These are phyloP conservation scores for Neoboletus subvelutipes DNA, from an alignment of 768 basidiomycete species.

Conservation along the genomic window DNA sequence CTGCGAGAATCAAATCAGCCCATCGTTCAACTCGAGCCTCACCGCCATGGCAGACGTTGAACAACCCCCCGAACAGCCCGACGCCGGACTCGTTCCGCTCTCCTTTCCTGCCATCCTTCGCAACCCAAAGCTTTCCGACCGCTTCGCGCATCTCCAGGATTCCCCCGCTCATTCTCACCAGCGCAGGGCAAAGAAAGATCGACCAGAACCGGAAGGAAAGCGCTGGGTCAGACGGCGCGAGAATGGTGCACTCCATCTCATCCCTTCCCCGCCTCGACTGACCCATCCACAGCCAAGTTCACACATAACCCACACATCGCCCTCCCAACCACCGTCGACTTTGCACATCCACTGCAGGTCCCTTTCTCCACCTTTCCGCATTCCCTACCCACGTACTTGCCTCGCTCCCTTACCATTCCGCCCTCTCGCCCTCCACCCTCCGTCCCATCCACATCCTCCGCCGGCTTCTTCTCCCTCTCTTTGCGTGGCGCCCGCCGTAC, in stretches of 20 bases:
- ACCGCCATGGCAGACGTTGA: constrained; percentile 11
- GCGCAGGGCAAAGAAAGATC: constrained; percentile 40
- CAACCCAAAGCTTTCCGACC: constrained; percentile 50
- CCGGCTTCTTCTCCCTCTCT: constrained; percentile 75
- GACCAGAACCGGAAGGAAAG: constrained; percentile 72
- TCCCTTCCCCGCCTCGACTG: neutral
- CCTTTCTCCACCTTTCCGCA: constrained; percentile 66
- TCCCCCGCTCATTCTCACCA: neutral
- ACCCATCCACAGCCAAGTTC: constrained; percentile 55
- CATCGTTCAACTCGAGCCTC: neutral
- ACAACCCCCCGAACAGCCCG: neutral
- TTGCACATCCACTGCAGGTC: constrained; percentile 42
- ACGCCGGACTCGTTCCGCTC: constrained; percentile 44
- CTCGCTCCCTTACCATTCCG: constrained; percentile 57
- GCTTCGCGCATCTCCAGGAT: constrained; percentile 52
- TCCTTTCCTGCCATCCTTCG: constrained; percentile 74
- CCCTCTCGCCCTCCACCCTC: constrained; percentile 37
- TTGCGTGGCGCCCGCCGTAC: constrained; percentile 72
- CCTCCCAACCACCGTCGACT: constrained; percentile 58
- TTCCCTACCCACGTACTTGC: constrained; percentile 70
- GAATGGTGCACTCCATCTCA: constrained; percentile 52
- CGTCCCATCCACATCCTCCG: constrained; percentile 58
- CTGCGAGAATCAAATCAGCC: neutral
- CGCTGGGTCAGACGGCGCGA: constrained; percentile 75
- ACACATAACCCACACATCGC: constrained; percentile 71